phyloP scores from a whole-genome alignment of 306 rosid species.

The Cicer pinnatifidum region DNA sequence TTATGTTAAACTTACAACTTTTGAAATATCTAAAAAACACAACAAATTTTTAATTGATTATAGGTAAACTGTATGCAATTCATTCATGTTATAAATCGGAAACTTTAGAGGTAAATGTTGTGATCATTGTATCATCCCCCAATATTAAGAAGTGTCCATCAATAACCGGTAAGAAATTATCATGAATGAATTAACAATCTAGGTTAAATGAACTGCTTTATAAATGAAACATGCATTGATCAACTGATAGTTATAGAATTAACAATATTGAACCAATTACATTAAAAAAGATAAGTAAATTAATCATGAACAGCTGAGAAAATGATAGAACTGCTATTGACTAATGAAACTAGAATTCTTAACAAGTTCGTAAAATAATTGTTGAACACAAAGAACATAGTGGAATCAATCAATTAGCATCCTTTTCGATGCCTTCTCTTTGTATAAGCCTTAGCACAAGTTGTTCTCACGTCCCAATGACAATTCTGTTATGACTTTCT shows the following conservation, averaged over 20 bases:
- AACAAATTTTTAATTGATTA: too few species aligned
- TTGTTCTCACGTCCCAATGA: too few species aligned
- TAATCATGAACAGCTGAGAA: background rate
- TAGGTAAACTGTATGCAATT: too few species aligned
- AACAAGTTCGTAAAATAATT: background rate
- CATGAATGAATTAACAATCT: background rate
- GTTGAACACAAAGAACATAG: slow-evolving; percentile 2
- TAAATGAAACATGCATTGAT: background rate
- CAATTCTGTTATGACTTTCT: too few species aligned
- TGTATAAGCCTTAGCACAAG: too few species aligned
- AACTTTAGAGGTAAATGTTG: background rate
- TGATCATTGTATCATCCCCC: background rate
- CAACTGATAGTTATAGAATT: background rate
- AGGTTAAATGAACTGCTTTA: background rate
- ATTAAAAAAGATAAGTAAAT: background rate
- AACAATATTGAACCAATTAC: background rate
- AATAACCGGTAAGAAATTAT: background rate
- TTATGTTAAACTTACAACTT: too few species aligned
- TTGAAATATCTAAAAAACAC: too few species aligned
- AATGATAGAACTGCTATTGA: background rate
- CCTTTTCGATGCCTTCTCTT: background rate
- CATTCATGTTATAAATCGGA: too few species aligned
- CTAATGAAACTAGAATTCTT: background rate
- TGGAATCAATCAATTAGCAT: background rate
- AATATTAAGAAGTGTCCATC: background rate